Base-by-base conservation (phyloP, 1,139 yeast species). In the Kurtzmaniella quercitrusa region DNA sequence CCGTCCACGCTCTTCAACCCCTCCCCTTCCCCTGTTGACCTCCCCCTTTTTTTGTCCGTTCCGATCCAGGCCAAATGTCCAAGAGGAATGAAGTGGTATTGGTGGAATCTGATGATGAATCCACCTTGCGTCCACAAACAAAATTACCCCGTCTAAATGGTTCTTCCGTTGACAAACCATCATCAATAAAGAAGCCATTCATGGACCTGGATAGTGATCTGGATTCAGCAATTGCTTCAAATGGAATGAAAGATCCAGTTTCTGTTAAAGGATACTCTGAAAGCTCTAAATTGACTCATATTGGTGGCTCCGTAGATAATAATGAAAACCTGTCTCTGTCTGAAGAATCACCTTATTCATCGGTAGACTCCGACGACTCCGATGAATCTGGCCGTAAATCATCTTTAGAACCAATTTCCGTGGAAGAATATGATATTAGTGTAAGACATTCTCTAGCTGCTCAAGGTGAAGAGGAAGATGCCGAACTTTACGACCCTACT, bases 241-340 rank as follows among this genome's bases (percentile, higher is more conserved):
- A n/a, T n/a, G n/a, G n/a, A n/a, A n/a, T 29, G 39, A 14, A 23
- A 41, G 18, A 25, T 27, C 31, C 31, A 27, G 14, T 12, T 27
- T n/a, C 31, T 27, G n/a, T 5, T 10, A 27, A 27, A 4, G 31
- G 7, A 5, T 7, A 27, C 31, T 10, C 31, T 7, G 10, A 27
- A 41, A 40, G 27, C 37, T 34, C 17, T 17, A 19, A 34, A 6
- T 8, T 15, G 19, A n/a, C 23, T 43, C 15, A 27, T 40, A 39
- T 50, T 41, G 39, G 55, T 41, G 39, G 55, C 37, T 38, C 42
- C 50, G 43, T 39, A 36, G 36, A 34, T 39, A 40, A 46, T 15
- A 10, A 12, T n/a, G 31, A 5, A 27, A 10, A 27, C 31, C 12
- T 4, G 12, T n/a, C 31, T n/a, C 31, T 27, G 19, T 36, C 15